Evolutionary conservation across 768 basidiomycete genomes (phyloP).

Genomic region (Russula earlei): DNA sequence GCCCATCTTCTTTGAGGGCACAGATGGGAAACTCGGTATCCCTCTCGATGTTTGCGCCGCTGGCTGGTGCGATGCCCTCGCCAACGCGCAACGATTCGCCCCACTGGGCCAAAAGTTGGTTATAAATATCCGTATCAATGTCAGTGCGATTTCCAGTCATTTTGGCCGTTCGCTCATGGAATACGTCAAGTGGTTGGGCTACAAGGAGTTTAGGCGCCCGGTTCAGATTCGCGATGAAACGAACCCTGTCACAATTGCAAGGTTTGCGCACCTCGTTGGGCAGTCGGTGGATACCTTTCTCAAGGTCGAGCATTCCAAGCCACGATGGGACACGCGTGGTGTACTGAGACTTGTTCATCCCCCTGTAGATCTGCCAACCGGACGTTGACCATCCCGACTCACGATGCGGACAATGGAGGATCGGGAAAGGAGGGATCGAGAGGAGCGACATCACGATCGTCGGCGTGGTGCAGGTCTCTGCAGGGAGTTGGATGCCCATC

Average conservation of each 20-base stretch:
- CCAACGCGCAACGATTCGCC: background rate
- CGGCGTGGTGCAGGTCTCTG: background rate
- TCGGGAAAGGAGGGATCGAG: background rate
- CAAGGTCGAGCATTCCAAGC: background rate
- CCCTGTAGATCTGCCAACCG: background rate
- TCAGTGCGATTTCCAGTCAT: background rate
- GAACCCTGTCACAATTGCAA: background rate
- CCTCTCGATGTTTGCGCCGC: background rate
- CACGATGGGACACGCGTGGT: too few species aligned
- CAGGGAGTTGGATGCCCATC: conserved; percentile 11
- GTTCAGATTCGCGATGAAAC: conserved; percentile 4
- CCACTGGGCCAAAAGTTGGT: background rate
- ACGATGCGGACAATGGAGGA: background rate
- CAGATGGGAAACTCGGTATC: conserved; percentile 4
- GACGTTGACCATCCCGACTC: background rate
- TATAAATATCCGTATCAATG: background rate
- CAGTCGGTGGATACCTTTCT: conserved; percentile 2
- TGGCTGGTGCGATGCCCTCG: conserved; percentile 1
- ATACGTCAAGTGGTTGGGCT: conserved; percentile 4
- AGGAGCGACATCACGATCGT: background rate
- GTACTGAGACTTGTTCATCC: background rate
- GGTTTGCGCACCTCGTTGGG: conserved; percentile 3
- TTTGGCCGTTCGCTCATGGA: background rate
- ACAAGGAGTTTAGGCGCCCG: conserved; percentile 4
- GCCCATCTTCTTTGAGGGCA: conserved; percentile 9